These are phyloP conservation scores for Didymella pomorum DNA, from an alignment of 2,329 filamentous ascomycete genomes.

Conservation along the genomic window DNA sequence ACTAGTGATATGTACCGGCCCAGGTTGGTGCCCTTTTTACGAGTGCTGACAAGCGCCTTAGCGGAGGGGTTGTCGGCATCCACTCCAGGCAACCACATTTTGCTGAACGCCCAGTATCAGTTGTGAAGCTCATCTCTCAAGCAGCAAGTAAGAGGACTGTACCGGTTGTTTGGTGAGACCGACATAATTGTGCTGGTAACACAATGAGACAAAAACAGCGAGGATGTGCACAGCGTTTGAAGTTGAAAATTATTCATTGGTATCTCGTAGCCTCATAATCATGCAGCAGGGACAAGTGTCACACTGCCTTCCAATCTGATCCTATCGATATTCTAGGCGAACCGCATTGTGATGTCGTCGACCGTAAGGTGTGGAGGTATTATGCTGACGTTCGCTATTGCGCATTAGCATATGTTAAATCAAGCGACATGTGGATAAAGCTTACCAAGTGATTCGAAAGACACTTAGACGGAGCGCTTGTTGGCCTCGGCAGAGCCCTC, in stretches of 20 bases:
- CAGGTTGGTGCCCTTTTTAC: not conserved
- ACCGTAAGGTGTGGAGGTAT: slow-evolving; percentile 7
- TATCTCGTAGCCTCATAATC: slow-evolving; percentile 39
- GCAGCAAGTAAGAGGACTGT: too few species aligned
- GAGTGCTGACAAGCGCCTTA: not conserved
- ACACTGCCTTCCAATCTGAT: slow-evolving; percentile 19
- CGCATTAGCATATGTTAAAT: not conserved
- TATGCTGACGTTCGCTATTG: slow-evolving; percentile 15
- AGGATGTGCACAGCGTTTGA: not conserved
- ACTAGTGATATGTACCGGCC: not conserved
- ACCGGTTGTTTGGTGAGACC: too few species aligned
- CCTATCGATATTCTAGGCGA: slow-evolving; percentile 16
- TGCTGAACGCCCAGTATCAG: not conserved
- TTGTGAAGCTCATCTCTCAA: too few species aligned
- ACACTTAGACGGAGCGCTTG: slow-evolving; percentile 53
- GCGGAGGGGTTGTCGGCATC: not conserved
- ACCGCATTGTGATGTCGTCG: slow-evolving; percentile 16
- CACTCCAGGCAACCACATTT: not conserved
- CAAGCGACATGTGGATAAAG: too few species aligned
- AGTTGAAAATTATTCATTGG: slow-evolving; percentile 36
- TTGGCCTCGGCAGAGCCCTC: slow-evolving; percentile 59
- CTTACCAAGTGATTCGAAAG: slow-evolving; percentile 20
- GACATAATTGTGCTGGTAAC: too few species aligned
- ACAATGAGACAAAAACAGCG: too few species aligned
- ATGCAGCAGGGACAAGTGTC: slow-evolving; percentile 20